These are phyloP conservation scores for Nakazawaea pomicola DNA, from an alignment of 805 yeast genomes.

Conservation along the genomic window DNA sequence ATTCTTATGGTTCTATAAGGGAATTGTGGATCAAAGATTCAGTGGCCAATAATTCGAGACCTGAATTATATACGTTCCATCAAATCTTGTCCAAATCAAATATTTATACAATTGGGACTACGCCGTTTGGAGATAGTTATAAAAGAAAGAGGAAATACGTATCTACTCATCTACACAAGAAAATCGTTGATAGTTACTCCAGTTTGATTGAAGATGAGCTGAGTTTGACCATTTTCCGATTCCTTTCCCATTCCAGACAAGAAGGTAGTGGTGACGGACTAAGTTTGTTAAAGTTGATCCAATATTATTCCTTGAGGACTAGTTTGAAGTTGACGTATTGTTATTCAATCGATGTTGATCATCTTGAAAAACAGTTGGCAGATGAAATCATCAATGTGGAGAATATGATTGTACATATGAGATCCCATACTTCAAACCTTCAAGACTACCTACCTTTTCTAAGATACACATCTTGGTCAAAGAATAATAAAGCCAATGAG, in stretches of 20 bases:
- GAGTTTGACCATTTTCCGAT: constrained; percentile 14
- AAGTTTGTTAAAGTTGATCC: constrained; percentile 36
- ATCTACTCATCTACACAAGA: constrained; percentile 37
- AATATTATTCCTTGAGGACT: constrained; percentile 46
- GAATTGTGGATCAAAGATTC: constrained; percentile 49
- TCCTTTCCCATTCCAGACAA: constrained; percentile 15
- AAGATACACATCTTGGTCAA: constrained; percentile 28
- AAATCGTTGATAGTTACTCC: constrained; percentile 27
- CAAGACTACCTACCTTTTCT: constrained; percentile 50
- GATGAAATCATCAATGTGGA: constrained; percentile 52
- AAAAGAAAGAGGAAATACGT: constrained; percentile 43
- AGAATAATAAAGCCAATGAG: constrained; percentile 20
- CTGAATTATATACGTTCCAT: constrained; percentile 64
- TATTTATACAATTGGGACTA: constrained; percentile 61
- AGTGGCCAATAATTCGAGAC: constrained; percentile 60
- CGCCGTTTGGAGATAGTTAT: constrained; percentile 49
- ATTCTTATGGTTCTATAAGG: constrained; percentile 50
- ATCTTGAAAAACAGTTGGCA: constrained; percentile 31
- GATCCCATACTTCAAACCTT: constrained; percentile 53
- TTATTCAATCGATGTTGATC: constrained; percentile 35
- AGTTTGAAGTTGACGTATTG: constrained; percentile 53
- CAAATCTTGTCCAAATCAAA: constrained; percentile 47
- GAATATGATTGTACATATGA: constrained; percentile 46
- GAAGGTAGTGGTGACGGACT: no score
- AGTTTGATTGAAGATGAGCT: constrained; percentile 35